phyloP scores from a whole-genome alignment of 169 alveolate genomes.

The Plasmodium vivax region DNA sequence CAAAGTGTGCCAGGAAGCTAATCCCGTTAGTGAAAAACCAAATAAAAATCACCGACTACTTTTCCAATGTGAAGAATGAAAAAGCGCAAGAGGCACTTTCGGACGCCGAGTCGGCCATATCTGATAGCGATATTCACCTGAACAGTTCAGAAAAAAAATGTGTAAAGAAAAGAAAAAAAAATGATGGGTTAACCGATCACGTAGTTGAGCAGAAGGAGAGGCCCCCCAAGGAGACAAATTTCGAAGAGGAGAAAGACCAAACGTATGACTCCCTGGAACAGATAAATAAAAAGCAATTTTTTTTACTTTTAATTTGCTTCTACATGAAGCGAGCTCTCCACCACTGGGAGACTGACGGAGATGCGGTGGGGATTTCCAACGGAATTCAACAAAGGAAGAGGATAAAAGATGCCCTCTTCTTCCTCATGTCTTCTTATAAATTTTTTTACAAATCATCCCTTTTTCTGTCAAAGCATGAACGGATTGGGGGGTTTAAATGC shows the following conservation, averaged over 20 bases:
- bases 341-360: conserved; percentile 60
- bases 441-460: conserved; percentile 69
- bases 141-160: background rate
- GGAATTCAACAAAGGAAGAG: conserved; percentile 70
- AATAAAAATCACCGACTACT: conserved; percentile 70
- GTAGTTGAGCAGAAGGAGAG: background rate
- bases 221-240: background rate
- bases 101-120: background rate
- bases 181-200: conserved; percentile 26
- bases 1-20: conserved; percentile 21
- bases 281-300: conserved; percentile 69
- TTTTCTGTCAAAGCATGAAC: conserved; percentile 28
- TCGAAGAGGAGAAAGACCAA: background rate
- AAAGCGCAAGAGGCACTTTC: conserved; percentile 14
- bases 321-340: conserved; percentile 50
- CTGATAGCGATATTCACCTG: background rate
- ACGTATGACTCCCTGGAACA: background rate
- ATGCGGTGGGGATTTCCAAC: conserved; percentile 56
- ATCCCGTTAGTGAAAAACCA: conserved; percentile 67
- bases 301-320: conserved; percentile 56
- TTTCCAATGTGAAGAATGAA: conserved; percentile 52
- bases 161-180: conserved; percentile 36
- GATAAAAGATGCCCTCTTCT: conserved; percentile 48
- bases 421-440: conserved; percentile 71
- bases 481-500: conserved; percentile 12